Evolutionary conservation across 768 basidiomycete genomes (phyloP), one percentile per base, ranked within the genome.

Genomic region (Tricholoma matsutake): DNA sequence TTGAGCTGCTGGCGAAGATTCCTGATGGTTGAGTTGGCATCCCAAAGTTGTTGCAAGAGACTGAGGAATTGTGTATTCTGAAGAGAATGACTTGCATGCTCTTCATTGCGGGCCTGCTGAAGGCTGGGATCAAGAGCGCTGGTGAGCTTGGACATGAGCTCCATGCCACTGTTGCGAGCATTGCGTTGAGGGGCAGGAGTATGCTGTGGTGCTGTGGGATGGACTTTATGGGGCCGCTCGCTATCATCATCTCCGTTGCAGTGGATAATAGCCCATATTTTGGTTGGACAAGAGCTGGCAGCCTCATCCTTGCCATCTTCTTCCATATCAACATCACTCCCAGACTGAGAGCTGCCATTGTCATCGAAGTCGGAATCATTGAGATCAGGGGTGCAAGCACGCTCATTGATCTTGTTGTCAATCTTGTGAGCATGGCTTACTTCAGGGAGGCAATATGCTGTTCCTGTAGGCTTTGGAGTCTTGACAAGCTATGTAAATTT

Each of bases 41-140:
- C 69, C 16, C 65, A 62, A 18, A 74, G 66, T 58, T 73, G 72
- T 22, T 68, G 64, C 1, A 61, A 62, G 18, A 72, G 32, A 4
- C 64, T 63, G 28, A 70, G 53, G 8, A 69, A 31, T 31, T 75
- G 73, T 0, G 65, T 68, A 37, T 56, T 69, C 18, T 70, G 67
- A 41, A 74, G 56, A 9, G 69, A 63, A 9, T 34, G 59, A 14
- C 54, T 54, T 5, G 69, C 54, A 18, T 63, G 59, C 16, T 71
- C 65, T 14, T 68, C 68, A 56, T 75, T 69, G 11, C 63, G 63
- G 3, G 58, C 59, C 16, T 49, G 28, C 20, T 68, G 69, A 11
- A 65, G 61, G 3, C 58, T 56, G 8, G 71, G 75, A 60, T 76
- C 69, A 45, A 73, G 63, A 14, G 70, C 63, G 20, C 29, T 9